phyloP scores from a whole-genome alignment of 176 grass and related monocot genomes.

The Paspalum notatum region DNA sequence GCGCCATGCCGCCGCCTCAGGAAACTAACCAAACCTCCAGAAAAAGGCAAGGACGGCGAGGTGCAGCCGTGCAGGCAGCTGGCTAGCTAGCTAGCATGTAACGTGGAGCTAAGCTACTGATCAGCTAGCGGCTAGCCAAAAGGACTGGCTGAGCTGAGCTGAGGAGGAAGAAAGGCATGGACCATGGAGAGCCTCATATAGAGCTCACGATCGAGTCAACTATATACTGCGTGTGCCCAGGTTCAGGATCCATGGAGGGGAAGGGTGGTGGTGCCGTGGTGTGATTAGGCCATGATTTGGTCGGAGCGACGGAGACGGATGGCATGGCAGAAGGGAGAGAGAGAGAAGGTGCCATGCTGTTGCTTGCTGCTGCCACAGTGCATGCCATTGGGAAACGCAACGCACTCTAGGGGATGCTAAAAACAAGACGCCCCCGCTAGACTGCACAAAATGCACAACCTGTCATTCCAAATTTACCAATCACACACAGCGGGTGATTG shows the following conservation, averaged over 20 bases:
- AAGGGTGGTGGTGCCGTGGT: background rate
- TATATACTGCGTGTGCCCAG: background rate
- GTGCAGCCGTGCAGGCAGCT: too few relatives aligned
- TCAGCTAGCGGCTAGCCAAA: background rate
- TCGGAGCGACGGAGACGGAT: slow-evolving; percentile 28
- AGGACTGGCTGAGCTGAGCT: background rate
- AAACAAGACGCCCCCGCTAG: slow-evolving; percentile 18
- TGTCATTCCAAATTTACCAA: background rate
- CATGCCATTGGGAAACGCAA: slow-evolving; percentile 50
- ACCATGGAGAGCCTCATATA: background rate
- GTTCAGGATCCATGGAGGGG: background rate
- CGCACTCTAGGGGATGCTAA: slow-evolving; percentile 12
- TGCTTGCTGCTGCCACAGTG: too few relatives aligned
- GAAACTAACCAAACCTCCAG: background rate
- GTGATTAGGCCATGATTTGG: slow-evolving; percentile 66
- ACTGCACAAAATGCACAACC: slow-evolving; percentile 11
- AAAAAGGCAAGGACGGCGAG: slow-evolving; percentile 7
- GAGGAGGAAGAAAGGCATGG: slow-evolving; percentile 15
- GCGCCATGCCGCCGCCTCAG: slow-evolving; percentile 49
- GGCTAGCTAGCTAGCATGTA: slow-evolving; percentile 20
- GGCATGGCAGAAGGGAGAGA: background rate
- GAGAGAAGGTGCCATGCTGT: background rate
- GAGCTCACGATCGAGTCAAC: slow-evolving; percentile 5
- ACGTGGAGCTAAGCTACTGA: background rate
- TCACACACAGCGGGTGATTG: background rate